These are phyloP conservation scores for Claviceps maximensis DNA, from an alignment of 2,329 filamentous ascomycete genomes.

Conservation along the genomic window DNA sequence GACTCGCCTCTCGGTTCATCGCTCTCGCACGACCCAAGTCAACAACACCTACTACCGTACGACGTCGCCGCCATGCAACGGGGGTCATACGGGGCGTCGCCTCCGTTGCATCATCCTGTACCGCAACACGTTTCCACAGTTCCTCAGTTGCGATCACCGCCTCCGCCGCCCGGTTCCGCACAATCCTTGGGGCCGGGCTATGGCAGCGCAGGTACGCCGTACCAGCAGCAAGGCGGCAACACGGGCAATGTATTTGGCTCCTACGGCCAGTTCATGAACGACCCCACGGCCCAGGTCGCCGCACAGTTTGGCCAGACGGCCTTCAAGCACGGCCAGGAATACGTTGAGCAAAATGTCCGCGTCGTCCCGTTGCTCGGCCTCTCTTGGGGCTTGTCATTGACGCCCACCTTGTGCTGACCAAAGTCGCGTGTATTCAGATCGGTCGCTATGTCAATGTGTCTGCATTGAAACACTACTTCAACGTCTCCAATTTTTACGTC, in stretches of 20 bases:
- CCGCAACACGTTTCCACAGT: slow-evolving; percentile 98
- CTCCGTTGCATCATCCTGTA: slow-evolving; percentile 90
- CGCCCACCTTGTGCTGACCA: slow-evolving; percentile 7
- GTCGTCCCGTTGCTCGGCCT: background rate
- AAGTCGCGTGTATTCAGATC: slow-evolving; percentile 23
- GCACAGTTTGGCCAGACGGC: slow-evolving; percentile 89
- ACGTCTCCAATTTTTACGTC: slow-evolving; percentile 95
- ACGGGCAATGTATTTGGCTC: slow-evolving; percentile 48
- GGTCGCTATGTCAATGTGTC: slow-evolving; percentile 77
- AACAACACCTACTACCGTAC: background rate
- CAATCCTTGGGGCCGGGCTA: slow-evolving; percentile 51
- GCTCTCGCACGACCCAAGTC: too few species aligned
- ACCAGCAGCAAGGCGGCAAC: slow-evolving; percentile 49
- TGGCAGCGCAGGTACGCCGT: slow-evolving; percentile 50
- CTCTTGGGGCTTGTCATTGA: too few species aligned
- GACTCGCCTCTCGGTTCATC: too few species aligned
- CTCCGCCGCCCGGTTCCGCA: slow-evolving; percentile 59
- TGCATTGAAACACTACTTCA: slow-evolving; percentile 97
- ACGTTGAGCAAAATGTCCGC: slow-evolving; percentile 85
- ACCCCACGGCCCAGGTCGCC: slow-evolving; percentile 88
- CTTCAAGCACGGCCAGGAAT: slow-evolving; percentile 82
- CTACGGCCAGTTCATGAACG: slow-evolving; percentile 90
- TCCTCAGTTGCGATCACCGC: slow-evolving; percentile 89
- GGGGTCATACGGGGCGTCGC: slow-evolving; percentile 71
- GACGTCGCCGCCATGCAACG: slow-evolving; percentile 60